Base-by-base conservation (phyloP, 345 rosid genomes). In the Pistacia integerrima region DNA sequence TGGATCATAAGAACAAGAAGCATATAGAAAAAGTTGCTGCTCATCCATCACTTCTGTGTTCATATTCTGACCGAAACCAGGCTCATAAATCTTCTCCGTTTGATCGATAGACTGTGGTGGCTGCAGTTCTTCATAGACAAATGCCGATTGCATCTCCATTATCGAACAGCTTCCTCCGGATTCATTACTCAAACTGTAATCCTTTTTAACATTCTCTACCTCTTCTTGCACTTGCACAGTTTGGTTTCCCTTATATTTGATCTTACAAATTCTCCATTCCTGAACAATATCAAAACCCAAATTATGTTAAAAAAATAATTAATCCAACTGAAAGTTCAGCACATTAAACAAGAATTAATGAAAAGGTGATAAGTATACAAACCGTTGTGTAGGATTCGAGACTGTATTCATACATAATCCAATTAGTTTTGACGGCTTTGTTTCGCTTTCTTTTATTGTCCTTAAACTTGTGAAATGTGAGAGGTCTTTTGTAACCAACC, bases 381-480 rank as follows among this genome's bases (percentile, higher is more conserved):
- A 70, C 74, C 74, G 74, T 22, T 11, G 64, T 20, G 63, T 6
- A 1, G 64, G 30, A 10, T 25, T 60, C 35, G 10, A 60, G 64
- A 14, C 64, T 25, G 28, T 22, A 60, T 25, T 60, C 64, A 28
- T 60, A 33, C 64, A 60, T 80, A 22, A 80, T 80, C 83, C 83
- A 80, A 30, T 80, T 80, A 4, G 75, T 72, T 36, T 72, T 72
- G 66, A 72, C 25, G 12, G 75, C 66, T 12, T 72, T 61, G 56
- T 62, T 79, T n/a, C 88, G 80, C 22, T 74, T 80, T 55, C 69
- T 72, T 16, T 18, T 5, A 20, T n/a, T 54, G 10, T 74, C 75
- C 35, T 36, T 81, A 35, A 77, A 85, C 75, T 62, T 79, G 70
- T 85, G 86, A 59, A 83, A 85, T 0, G 85, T 83, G 2, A 80